Evolutionary conservation across 1,284 basidiomycete species (phyloP).

Genomic region (Heterobasidion occidentale): DNA sequence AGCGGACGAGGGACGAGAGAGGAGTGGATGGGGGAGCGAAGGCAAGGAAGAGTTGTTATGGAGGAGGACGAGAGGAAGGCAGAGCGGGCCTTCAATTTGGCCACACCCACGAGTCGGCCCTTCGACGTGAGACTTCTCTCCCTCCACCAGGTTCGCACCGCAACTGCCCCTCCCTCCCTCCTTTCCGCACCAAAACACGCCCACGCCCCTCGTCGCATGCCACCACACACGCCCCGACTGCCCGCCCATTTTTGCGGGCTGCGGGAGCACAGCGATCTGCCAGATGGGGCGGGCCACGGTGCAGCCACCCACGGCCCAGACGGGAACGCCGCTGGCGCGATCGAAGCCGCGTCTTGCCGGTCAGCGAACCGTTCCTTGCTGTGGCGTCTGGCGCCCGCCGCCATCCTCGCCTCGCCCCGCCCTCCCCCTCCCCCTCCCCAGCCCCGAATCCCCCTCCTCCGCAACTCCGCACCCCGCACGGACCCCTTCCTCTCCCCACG

Average conservation of each 20-base stretch:
- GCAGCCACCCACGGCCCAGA: background rate
- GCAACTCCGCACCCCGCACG: background rate
- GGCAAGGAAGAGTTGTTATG: conserved; percentile 1
- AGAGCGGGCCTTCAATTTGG: conserved; percentile 16
- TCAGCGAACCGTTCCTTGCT: conserved; percentile 1
- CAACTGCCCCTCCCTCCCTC: background rate
- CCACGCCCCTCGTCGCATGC: background rate
- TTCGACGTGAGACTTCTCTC: conserved; percentile 12
- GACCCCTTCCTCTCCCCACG: background rate
- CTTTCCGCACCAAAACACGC: conserved; percentile 1
- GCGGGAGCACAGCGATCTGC: background rate
- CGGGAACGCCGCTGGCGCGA: conserved; percentile 9
- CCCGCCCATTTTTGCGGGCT: conserved; percentile 9
- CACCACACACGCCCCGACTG: too few relatives aligned
- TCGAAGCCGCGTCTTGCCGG: conserved; percentile 3
- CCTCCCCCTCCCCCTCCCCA: background rate
- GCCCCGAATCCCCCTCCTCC: too few relatives aligned
- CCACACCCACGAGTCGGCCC: conserved; percentile 14
- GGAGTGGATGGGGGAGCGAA: conserved; percentile 28
- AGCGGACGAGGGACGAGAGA: background rate
- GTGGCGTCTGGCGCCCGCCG: background rate
- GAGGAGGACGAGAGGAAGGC: conserved; percentile 8
- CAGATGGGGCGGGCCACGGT: background rate
- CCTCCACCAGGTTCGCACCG: background rate
- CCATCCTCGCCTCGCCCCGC: background rate